A percentile compares a stretch with the other conserved stretches of the same genome.
Conservation (phyloP, 345 rosid species). For the Populus euphratica region DNA sequence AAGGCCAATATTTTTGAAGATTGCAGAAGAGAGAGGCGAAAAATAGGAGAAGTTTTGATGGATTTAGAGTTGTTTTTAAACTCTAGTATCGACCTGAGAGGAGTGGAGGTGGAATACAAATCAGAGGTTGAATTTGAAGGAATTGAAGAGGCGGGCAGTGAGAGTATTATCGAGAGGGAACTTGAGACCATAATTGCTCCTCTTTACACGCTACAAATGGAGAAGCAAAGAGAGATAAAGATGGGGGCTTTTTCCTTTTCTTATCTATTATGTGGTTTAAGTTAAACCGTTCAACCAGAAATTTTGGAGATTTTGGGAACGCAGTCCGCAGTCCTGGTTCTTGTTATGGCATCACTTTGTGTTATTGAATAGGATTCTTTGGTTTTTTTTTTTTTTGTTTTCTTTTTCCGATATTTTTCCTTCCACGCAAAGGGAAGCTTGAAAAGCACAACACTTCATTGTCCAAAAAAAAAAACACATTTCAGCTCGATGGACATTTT, state of each 20-base stretch:
- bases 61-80: not conserved
- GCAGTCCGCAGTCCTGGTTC: not conserved
- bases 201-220: not conserved
- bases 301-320: not conserved
- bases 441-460: too few relatives aligned
- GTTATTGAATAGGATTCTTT: not conserved
- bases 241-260: not conserved
- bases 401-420: too few relatives aligned
- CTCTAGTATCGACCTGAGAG: not conserved
- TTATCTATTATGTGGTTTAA: not conserved
- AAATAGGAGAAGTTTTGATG: not conserved
- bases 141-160: slow-evolving; percentile 1
- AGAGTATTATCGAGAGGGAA: not conserved
- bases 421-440: too few relatives aligned
- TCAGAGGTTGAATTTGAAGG: not conserved
- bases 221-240: not conserved
- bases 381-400: too few relatives aligned
- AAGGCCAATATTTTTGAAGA: slow-evolving; percentile 1
- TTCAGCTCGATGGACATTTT: too few relatives aligned
- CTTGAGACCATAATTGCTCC: slow-evolving; percentile 14
- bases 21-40: not conserved
- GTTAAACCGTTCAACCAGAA: not conserved
- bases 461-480: too few relatives aligned
- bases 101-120: not conserved
- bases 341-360: not conserved